These are phyloP conservation scores for Geotrichum armillariae DNA, from an alignment of 1,139 yeast genomes.

Conservation along the genomic window DNA sequence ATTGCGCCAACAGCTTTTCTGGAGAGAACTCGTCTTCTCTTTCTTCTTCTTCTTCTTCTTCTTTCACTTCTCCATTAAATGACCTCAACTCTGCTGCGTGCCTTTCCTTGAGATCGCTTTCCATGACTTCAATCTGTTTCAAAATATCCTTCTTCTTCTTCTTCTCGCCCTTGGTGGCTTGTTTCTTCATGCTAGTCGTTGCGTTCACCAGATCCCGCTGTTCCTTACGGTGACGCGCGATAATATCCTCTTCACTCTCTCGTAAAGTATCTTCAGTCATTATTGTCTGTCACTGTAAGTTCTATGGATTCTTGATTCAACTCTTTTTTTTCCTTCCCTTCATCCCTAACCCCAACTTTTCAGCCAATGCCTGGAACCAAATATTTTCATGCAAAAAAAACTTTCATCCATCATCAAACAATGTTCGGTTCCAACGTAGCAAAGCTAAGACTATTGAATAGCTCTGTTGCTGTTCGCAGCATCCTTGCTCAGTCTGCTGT, in stretches of 20 bases:
- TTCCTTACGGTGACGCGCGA: slow-evolving; percentile 69
- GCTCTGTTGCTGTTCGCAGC: slow-evolving; percentile 8
- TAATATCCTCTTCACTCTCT: slow-evolving; percentile 53
- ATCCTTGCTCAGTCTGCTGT: neutral
- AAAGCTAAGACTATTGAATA: slow-evolving; percentile 5
- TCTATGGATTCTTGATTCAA: no score
- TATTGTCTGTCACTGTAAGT: no score
- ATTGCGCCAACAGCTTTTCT: slow-evolving; percentile 59
- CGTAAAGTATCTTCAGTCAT: neutral
- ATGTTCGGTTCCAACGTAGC: slow-evolving; percentile 14
- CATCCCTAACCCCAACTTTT: slow-evolving; percentile 5
- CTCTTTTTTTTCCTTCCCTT: neutral
- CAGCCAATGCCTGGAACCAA: slow-evolving; percentile 1
- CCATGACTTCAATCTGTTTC: slow-evolving; percentile 59
- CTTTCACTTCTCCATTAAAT: slow-evolving; percentile 6
- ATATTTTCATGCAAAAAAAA: slow-evolving; percentile 6
- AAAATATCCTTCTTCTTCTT: slow-evolving; percentile 53
- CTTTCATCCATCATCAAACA: slow-evolving; percentile 3
- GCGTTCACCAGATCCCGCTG: slow-evolving; percentile 62
- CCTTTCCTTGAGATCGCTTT: slow-evolving; percentile 51
- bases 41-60: slow-evolving; percentile 31
- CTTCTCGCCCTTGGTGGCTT: slow-evolving; percentile 77
- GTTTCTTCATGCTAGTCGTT: slow-evolving; percentile 75
- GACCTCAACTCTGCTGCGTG: slow-evolving; percentile 54
- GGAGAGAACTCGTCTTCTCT: slow-evolving; percentile 58